Evolutionary conservation across 495 filamentous ascomycete species (phyloP).

Genomic region (Trichodelitschia bisporula): DNA sequence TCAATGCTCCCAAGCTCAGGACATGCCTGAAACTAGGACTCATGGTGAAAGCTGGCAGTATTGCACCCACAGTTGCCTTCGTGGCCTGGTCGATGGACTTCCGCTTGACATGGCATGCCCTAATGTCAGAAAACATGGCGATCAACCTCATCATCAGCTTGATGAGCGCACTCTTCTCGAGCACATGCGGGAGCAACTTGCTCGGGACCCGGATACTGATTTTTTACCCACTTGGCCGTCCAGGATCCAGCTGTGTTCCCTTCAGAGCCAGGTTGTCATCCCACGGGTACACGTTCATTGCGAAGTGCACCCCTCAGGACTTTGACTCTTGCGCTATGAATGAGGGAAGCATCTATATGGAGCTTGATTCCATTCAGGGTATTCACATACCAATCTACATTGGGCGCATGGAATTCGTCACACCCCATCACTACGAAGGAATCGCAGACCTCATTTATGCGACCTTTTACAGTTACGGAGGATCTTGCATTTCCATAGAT

Average conservation of each 20-base stretch:
- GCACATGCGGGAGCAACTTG: slow-evolving; percentile 8
- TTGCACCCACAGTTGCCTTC: slow-evolving; percentile 23
- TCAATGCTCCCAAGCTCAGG: no score
- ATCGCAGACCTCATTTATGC: slow-evolving; percentile 14
- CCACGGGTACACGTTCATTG: slow-evolving; percentile 24
- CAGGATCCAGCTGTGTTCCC: slow-evolving; percentile 12
- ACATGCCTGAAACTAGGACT: no score
- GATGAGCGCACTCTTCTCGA: slow-evolving; percentile 3
- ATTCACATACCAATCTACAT: slow-evolving; percentile 14
- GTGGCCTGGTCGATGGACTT: slow-evolving; percentile 16
- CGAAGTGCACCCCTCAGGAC: slow-evolving; percentile 16
- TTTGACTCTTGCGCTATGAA: slow-evolving; percentile 10
- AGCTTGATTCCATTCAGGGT: slow-evolving; percentile 15
- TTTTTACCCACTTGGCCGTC: slow-evolving; percentile 17
- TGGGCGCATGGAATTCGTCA: slow-evolving; percentile 13
- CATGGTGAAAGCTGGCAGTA: slow-evolving; percentile 10
- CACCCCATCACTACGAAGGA: slow-evolving; percentile 16
- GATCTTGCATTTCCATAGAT: slow-evolving; percentile 3
- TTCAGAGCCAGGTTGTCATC: slow-evolving; percentile 17
- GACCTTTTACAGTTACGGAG: slow-evolving; percentile 16
- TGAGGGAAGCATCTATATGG: slow-evolving; percentile 16
- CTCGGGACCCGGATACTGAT: slow-evolving; percentile 11
- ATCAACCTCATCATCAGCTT: slow-evolving; percentile 6
- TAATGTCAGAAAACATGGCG: slow-evolving; percentile 5
- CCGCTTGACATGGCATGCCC: slow-evolving; percentile 19